Conservation (phyloP, 768 basidiomycete genomes). For the Collybia nuda region DNA sequence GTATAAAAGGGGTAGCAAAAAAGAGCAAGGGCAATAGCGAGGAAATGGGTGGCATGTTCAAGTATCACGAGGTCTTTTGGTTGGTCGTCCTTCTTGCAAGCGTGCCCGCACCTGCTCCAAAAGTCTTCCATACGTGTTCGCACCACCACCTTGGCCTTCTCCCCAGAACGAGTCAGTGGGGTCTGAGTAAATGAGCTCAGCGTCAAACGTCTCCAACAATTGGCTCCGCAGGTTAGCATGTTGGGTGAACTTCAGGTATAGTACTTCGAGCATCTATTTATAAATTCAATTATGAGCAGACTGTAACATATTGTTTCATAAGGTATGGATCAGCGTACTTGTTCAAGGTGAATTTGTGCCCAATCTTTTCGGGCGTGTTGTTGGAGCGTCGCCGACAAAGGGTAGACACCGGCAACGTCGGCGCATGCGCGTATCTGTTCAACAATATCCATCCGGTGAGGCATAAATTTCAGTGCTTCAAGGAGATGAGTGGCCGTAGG, state of each 20-base stretch:
- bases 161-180: slow-evolving; percentile 68
- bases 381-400: slow-evolving; percentile 26
- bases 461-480: slow-evolving; percentile 71
- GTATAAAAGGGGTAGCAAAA: background rate
- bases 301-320: background rate
- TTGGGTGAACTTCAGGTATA: slow-evolving; percentile 70
- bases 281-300: background rate
- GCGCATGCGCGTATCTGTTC: slow-evolving; percentile 50
- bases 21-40: background rate
- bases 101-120: slow-evolving; percentile 55
- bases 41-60: background rate
- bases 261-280: slow-evolving; percentile 66
- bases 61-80: slow-evolving; percentile 27
- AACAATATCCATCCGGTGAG: slow-evolving; percentile 48
- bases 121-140: slow-evolving; percentile 64
- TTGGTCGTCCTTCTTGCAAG: slow-evolving; percentile 26
- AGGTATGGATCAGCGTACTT: slow-evolving; percentile 33
- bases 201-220: slow-evolving; percentile 54
- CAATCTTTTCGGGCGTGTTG: slow-evolving; percentile 53
- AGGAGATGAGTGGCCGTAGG: slow-evolving; percentile 75
- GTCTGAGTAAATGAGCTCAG: slow-evolving; percentile 54
- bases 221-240: slow-evolving; percentile 55
- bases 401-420: slow-evolving; percentile 36
- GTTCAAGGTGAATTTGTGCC: slow-evolving; percentile 46
- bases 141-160: slow-evolving; percentile 46